Conservation (phyloP, 202 grass and related monocot species). For the Elaeis oleifera region DNA sequence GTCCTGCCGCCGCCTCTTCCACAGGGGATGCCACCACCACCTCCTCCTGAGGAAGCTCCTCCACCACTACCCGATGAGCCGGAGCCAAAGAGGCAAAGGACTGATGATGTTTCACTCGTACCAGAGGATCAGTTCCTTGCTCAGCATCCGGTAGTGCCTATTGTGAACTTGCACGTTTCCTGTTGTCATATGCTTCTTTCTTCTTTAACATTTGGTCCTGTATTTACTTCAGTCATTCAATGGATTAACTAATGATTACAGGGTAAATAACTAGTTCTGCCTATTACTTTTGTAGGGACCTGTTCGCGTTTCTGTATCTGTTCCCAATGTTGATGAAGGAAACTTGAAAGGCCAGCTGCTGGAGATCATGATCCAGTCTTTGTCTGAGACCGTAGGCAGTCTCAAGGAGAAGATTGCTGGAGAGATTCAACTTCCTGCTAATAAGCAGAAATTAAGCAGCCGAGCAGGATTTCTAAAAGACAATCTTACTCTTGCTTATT, state of each 20-base stretch:
- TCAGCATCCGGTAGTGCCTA: constrained; percentile 66
- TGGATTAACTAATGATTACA: constrained; percentile 1
- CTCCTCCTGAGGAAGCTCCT: constrained; percentile 46
- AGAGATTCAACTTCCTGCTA: constrained; percentile 91
- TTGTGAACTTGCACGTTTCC: constrained; percentile 4
- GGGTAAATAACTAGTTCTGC: neutral
- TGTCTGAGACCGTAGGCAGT: constrained; percentile 73
- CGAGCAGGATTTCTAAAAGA: constrained; percentile 88
- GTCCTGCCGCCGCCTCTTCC: constrained; percentile 12
- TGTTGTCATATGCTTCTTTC: neutral
- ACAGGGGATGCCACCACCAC: constrained; percentile 23
- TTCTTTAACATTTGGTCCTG: too few relatives aligned
- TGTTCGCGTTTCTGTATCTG: constrained; percentile 60
- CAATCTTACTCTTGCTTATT: constrained; percentile 91
- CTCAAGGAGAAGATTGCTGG: constrained; percentile 98
- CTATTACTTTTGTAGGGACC: constrained; percentile 44
- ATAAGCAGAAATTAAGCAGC: constrained; percentile 89
- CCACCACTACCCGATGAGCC: constrained; percentile 90
- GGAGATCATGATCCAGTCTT: constrained; percentile 67
- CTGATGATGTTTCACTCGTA: constrained; percentile 73
- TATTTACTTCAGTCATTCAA: constrained; percentile 11
- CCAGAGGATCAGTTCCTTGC: constrained; percentile 80
- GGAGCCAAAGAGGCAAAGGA: constrained; percentile 79
- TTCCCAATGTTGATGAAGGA: constrained; percentile 90
- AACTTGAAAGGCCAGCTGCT: constrained; percentile 39